A percentile compares a stretch with the other conserved stretches of the same genome.
Evolutionary conservation across 2,329 filamentous ascomycete species (phyloP).

Genomic region (Talaromyces verruculosus): DNA sequence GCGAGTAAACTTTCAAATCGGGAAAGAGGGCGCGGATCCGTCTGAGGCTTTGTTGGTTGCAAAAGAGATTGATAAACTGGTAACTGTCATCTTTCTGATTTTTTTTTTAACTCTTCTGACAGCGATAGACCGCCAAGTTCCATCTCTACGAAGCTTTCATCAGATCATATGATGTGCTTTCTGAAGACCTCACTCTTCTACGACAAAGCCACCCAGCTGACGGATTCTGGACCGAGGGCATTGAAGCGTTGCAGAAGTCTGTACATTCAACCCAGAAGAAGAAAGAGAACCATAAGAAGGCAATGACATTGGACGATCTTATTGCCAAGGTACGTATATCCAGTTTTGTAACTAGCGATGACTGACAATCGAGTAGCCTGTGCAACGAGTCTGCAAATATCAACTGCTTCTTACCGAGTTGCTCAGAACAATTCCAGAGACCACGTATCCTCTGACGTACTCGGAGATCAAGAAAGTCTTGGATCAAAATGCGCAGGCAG

Average conservation of each 20-base stretch:
- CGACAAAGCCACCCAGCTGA: conserved; percentile 70
- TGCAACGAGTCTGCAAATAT: conserved; percentile 89
- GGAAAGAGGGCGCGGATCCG: conserved; percentile 52
- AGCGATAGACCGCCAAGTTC: conserved; percentile 72
- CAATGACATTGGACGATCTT: conserved; percentile 78
- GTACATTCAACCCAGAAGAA: conserved; percentile 68
- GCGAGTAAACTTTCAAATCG: conserved; percentile 30
- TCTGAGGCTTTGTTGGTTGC: conserved; percentile 56
- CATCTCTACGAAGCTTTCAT: conserved; percentile 90
- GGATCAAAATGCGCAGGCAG: conserved; percentile 69
- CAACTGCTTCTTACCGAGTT: conserved; percentile 83
- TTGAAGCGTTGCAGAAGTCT: conserved; percentile 77
- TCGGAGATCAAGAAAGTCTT: conserved; percentile 74
- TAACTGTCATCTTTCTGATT: conserved; percentile 30
- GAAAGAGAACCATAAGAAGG: conserved; percentile 66
- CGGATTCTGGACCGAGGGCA: conserved; percentile 77
- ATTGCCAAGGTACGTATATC: conserved; percentile 71
- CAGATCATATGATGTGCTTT: conserved; percentile 82
- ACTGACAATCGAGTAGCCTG: conserved; percentile 60
- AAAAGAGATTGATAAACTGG: conserved; percentile 54
- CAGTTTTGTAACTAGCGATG: not conserved
- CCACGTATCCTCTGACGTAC: conserved; percentile 80
- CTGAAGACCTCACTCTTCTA: conserved; percentile 70
- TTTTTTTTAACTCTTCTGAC: conserved; percentile 42
- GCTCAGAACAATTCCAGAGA: conserved; percentile 76